phyloP scores from a whole-genome alignment of 495 filamentous ascomycete genomes.

The Xeromyces bisporus region DNA sequence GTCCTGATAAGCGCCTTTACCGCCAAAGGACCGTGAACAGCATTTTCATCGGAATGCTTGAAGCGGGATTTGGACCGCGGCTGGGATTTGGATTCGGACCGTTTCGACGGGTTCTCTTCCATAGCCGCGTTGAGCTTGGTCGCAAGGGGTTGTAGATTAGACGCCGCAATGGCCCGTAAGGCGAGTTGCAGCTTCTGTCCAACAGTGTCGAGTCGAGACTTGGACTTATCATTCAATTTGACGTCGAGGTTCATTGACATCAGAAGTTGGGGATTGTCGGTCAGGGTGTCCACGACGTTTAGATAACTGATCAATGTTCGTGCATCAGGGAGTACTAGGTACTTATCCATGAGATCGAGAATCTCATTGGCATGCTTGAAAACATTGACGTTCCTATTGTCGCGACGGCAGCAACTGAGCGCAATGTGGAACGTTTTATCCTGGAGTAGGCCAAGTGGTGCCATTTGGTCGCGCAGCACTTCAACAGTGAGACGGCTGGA shows the following conservation, averaged over 20 bases:
- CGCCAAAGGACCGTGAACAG: slow-evolving; percentile 5
- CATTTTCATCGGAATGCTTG: not conserved
- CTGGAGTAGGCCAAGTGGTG: slow-evolving; percentile 18
- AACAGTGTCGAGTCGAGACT: slow-evolving; percentile 8
- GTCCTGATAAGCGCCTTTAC: slow-evolving; percentile 13
- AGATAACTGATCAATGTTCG: slow-evolving; percentile 18
- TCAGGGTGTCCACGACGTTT: slow-evolving; percentile 9
- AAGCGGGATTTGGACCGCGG: slow-evolving; percentile 7
- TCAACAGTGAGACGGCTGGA: slow-evolving; percentile 37
- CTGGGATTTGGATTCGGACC: not conserved
- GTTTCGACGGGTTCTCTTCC: slow-evolving; percentile 1
- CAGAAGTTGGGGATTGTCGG: slow-evolving; percentile 17
- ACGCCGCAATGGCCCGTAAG: slow-evolving; percentile 11
- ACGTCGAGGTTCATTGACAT: slow-evolving; percentile 11
- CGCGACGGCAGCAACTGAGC: slow-evolving; percentile 48
- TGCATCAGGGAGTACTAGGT: slow-evolving; percentile 18
- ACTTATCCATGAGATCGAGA: slow-evolving; percentile 35
- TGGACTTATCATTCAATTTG: slow-evolving; percentile 1
- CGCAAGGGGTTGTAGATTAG: slow-evolving; percentile 13
- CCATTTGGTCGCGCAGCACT: slow-evolving; percentile 32
- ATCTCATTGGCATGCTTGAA: slow-evolving; percentile 39
- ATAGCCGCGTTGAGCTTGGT: slow-evolving; percentile 16
- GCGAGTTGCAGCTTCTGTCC: slow-evolving; percentile 14
- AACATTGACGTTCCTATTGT: slow-evolving; percentile 50
- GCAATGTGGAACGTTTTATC: slow-evolving; percentile 51